phyloP scores from a whole-genome alignment of 2,329 filamentous ascomycete genomes.

The Penicillium sp. region DNA sequence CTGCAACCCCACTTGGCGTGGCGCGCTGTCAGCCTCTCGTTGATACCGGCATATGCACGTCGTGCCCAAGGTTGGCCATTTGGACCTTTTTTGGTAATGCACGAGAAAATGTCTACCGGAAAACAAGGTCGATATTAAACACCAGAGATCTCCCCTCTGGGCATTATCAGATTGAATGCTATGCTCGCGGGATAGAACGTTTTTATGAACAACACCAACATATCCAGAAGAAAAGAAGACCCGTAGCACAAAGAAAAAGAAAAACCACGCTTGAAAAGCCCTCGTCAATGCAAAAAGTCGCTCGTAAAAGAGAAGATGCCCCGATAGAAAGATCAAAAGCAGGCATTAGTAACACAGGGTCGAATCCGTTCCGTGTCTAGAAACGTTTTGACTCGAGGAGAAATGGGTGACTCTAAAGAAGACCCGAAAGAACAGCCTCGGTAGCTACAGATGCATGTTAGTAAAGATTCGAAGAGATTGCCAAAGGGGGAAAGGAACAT shows the following conservation, averaged over 20 bases:
- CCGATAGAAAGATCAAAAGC: background rate
- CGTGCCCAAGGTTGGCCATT: background rate
- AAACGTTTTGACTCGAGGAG: background rate
- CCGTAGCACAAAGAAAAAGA: constrained; percentile 3
- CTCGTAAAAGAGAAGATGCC: constrained; percentile 10
- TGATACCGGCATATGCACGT: background rate
- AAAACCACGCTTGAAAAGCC: constrained; percentile 15
- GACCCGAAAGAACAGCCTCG: constrained; percentile 74
- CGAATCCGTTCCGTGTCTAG: background rate
- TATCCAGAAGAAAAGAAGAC: constrained; percentile 5
- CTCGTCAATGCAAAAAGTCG: constrained; percentile 25
- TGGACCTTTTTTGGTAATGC: background rate
- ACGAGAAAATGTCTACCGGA: background rate
- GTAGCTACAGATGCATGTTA: constrained; percentile 55
- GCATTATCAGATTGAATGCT: constrained; percentile 14
- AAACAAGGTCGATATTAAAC: background rate
- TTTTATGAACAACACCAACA: constrained; percentile 11
- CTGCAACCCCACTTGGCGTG: constrained; percentile 20
- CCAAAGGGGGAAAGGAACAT: constrained; percentile 45
- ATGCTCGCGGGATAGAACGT: constrained; percentile 4
- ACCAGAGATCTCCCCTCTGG: constrained; percentile 11
- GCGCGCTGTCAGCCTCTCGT: constrained; percentile 17
- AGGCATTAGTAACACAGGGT: constrained; percentile 21
- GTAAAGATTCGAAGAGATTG: background rate
- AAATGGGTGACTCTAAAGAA: constrained; percentile 54